Percentiles rank a stretch among this genome's conserved stretches.
Evolutionary conservation across 73 alveolate species (phyloP).

Genomic region (Paramecium primaurelia): DNA sequence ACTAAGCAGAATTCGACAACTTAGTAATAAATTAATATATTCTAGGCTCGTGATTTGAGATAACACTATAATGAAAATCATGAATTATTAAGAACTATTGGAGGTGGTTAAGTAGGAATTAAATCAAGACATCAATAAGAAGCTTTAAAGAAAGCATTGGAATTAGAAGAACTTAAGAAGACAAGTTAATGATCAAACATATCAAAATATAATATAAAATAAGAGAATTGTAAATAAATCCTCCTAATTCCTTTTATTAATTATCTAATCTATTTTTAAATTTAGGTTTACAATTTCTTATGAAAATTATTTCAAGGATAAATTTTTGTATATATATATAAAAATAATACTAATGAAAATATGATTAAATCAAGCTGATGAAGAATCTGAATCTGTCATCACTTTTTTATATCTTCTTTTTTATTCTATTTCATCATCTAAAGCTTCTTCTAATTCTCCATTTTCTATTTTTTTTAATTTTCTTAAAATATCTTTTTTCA

Average conservation of each 20-base stretch:
- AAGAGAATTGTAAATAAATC: neutral
- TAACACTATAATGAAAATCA: constrained; percentile 69
- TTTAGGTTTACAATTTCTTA: neutral
- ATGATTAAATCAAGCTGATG: neutral
- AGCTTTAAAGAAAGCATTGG: constrained; percentile 66
- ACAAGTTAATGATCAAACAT: constrained; percentile 67
- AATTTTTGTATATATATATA: neutral
- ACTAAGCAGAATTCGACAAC: constrained; percentile 78
- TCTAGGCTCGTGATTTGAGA: constrained; percentile 29
- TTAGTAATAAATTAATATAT: neutral
- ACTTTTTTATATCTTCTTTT: constrained; percentile 24
- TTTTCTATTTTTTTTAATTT: neutral
- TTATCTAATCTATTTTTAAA: neutral
- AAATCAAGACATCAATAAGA: constrained; percentile 68
- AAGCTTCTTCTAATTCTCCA: constrained; percentile 12
- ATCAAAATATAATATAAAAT: neutral
- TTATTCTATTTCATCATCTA: constrained; percentile 13
- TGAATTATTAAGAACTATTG: constrained; percentile 64
- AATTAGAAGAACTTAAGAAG: constrained; percentile 72
- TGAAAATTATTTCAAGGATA: neutral
- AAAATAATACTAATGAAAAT: neutral
- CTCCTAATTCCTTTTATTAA: neutral
- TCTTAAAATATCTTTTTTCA: neutral
- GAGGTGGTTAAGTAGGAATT: constrained; percentile 70
- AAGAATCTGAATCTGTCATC: neutral